Percentiles rank a stretch among this genome's conserved stretches.
These are phyloP conservation scores for Neonectria hederae DNA, from an alignment of 2,329 filamentous ascomycete genomes.

Conservation along the genomic window DNA sequence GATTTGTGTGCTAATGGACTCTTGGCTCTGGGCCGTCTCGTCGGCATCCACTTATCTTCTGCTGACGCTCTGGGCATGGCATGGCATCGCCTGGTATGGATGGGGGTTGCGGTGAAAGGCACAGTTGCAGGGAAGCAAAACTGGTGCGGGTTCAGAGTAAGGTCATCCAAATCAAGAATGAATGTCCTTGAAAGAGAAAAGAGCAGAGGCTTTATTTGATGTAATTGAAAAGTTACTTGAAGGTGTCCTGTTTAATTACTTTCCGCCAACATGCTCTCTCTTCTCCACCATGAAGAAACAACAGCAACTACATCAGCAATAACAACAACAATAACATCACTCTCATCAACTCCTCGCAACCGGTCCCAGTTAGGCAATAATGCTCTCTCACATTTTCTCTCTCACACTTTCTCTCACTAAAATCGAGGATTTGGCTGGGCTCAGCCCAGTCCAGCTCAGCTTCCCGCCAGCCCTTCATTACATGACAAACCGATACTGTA, in stretches of 20 bases:
- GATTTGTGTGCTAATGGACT: background rate
- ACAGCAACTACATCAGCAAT: background rate
- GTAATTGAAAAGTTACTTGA: background rate
- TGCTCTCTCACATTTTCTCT: no score
- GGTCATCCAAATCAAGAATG: background rate
- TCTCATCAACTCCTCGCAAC: background rate
- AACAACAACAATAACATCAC: background rate
- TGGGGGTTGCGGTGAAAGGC: slow-evolving; percentile 6
- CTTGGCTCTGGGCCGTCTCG: background rate
- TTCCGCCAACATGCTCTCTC: background rate
- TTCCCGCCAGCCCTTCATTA: slow-evolving; percentile 15
- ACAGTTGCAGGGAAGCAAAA: background rate
- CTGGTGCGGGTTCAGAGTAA: background rate
- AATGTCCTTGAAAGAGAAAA: background rate
- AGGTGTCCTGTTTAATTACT: background rate
- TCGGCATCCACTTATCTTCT: background rate
- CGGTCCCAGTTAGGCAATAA: background rate
- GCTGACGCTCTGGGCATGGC: slow-evolving; percentile 11
- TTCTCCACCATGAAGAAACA: background rate
- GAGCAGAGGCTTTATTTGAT: background rate
- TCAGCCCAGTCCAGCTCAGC: slow-evolving; percentile 21
- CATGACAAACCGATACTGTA: slow-evolving; percentile 19
- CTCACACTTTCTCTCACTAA: background rate
- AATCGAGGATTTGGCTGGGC: slow-evolving; percentile 10
- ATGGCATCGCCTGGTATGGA: background rate